phyloP scores from a whole-genome alignment of 495 filamentous ascomycete species.

The Diplogelasinospora grovesii region DNA sequence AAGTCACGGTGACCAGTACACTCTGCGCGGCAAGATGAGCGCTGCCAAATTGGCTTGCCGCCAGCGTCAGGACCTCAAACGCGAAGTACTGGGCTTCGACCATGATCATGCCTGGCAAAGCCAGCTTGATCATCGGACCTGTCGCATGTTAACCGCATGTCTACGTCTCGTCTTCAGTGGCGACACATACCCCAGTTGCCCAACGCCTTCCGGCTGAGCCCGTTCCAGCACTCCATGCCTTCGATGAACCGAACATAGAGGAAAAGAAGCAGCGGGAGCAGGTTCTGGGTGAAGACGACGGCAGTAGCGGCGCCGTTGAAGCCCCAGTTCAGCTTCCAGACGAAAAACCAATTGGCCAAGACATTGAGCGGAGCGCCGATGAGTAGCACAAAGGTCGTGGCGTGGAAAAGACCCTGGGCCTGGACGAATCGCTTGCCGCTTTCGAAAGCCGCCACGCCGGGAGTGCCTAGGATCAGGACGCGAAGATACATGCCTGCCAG shows the following conservation, averaged over 20 bases:
- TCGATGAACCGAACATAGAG: slow-evolving; percentile 68
- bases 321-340: slow-evolving; percentile 67
- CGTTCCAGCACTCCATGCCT: slow-evolving; percentile 82
- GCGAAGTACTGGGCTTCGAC: slow-evolving; percentile 77
- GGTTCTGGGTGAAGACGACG: slow-evolving; percentile 70
- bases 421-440: slow-evolving; percentile 65
- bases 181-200: slow-evolving; percentile 60
- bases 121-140: slow-evolving; percentile 69
- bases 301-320: slow-evolving; percentile 82
- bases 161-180: background rate
- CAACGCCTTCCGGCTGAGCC: slow-evolving; percentile 62
- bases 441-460: slow-evolving; percentile 64
- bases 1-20: slow-evolving; percentile 39
- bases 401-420: slow-evolving; percentile 63
- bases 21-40: slow-evolving; percentile 53
- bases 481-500: slow-evolving; percentile 63
- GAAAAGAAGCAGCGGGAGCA: slow-evolving; percentile 70
- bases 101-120: slow-evolving; percentile 76
- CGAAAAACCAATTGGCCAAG: slow-evolving; percentile 61
- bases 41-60: slow-evolving; percentile 59
- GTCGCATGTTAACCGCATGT: background rate
- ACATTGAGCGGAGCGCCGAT: slow-evolving; percentile 61
- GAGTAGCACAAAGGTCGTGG: slow-evolving; percentile 59
- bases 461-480: slow-evolving; percentile 56
- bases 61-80: slow-evolving; percentile 64